A percentile compares a stretch with the other conserved stretches of the same genome.
phyloP scores from a whole-genome alignment of 129 eudicot species.

The Flaveria ramosissima region DNA sequence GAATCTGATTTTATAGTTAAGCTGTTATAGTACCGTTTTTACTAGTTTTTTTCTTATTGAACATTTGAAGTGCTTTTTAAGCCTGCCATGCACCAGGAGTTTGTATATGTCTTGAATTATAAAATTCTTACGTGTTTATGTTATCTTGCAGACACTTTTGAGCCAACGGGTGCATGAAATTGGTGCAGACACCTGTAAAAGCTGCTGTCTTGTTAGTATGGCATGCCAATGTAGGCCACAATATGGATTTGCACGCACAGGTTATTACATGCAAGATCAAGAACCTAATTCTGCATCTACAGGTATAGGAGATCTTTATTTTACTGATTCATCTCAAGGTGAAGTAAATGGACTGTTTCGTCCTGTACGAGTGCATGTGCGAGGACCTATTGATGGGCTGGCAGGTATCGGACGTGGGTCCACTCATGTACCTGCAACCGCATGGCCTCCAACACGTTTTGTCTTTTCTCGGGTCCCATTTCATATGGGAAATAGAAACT shows the following conservation, averaged over 20 bases:
- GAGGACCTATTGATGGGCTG: constrained; percentile 89
- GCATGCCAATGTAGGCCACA: constrained; percentile 85
- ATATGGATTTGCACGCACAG: constrained; percentile 66
- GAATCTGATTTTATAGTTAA: background rate
- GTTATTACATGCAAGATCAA: constrained; percentile 81
- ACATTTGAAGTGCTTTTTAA: background rate
- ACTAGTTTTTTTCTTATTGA: background rate
- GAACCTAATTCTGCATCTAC: constrained; percentile 56
- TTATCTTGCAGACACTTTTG: constrained; percentile 70
- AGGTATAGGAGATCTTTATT: constrained; percentile 69
- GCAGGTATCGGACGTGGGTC: constrained; percentile 98
- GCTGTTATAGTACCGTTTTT: background rate
- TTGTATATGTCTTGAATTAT: background rate
- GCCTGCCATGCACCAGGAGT: background rate
- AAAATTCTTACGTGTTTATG: constrained; percentile 15
- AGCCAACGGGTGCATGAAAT: constrained; percentile 95
- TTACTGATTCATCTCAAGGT: constrained; percentile 68
- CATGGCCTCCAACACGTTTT: constrained; percentile 94
- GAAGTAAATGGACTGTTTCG: constrained; percentile 81
- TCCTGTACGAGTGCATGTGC: constrained; percentile 86
- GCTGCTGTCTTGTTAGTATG: constrained; percentile 78
- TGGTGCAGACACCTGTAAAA: constrained; percentile 91
- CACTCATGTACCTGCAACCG: constrained; percentile 62
- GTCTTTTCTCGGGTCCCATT: constrained; percentile 93
- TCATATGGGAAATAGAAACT: constrained; percentile 76